phyloP scores from a whole-genome alignment of 345 rosid species.

The Aethionema arabicum region DNA sequence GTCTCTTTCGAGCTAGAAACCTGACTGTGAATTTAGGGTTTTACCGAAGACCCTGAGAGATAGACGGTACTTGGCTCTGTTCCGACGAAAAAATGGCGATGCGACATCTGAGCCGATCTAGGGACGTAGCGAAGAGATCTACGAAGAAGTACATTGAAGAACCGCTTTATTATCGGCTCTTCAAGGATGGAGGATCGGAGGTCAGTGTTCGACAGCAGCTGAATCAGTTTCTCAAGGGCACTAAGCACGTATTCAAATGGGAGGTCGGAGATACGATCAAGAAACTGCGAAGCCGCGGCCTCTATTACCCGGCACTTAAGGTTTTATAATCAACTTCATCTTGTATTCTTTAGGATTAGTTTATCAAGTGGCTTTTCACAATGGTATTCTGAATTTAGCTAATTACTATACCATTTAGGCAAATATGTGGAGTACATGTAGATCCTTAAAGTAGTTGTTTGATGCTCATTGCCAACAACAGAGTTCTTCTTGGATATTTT shows the following conservation, averaged over 20 bases:
- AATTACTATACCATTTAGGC: background rate
- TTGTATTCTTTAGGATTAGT: background rate
- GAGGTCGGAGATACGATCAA: constrained; percentile 83
- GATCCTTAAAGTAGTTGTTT: background rate
- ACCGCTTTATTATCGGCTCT: constrained; percentile 64
- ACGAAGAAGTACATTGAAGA: constrained; percentile 88
- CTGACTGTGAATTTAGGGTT: constrained; percentile 31
- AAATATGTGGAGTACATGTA: background rate
- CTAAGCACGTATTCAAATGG: constrained; percentile 93
- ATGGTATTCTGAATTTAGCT: background rate
- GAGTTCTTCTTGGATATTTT: background rate
- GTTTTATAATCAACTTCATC: constrained; percentile 28
- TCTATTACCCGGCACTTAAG: constrained; percentile 86
- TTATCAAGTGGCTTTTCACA: background rate
- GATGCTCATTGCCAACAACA: background rate
- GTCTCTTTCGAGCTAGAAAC: background rate
- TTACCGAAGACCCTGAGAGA: constrained; percentile 10
- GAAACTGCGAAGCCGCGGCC: constrained; percentile 75
- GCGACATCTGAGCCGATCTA: constrained; percentile 65
- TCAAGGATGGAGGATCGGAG: constrained; percentile 77
- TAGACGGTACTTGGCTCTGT: background rate
- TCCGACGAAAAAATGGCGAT: constrained; percentile 48
- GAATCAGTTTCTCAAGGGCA: constrained; percentile 74
- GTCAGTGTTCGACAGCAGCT: constrained; percentile 62
- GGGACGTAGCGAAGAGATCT: constrained; percentile 58